Base-by-base conservation (phyloP, 306 rosid genomes). In the Pyrus bretschneideri region DNA sequence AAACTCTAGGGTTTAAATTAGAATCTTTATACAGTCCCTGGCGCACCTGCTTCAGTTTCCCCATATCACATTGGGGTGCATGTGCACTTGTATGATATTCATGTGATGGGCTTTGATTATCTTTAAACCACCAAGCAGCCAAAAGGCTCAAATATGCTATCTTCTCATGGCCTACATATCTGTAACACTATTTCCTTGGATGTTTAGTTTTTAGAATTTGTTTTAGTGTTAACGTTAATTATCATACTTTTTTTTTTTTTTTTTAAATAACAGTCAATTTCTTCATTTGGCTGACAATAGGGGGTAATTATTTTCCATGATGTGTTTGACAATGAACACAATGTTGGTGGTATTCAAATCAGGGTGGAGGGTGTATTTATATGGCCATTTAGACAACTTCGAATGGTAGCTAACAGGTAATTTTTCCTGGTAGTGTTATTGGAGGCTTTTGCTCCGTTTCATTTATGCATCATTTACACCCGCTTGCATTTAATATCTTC, bases 341-440 rank as follows among this genome's bases (percentile, higher is more conserved):
- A 89, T 83, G 89, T 86, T 75, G 93, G 93, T 9, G 97, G 97
- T 70, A 91, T 93, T 80, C 97, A 92, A 85, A 87, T 95, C 85
- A 95, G 86, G 84, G 90, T 95, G 73, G 99, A 95, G 88, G 99
- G 99, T 87, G 99, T 95, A 85, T 95, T 92, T 86, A 89, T 95
- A 85, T 95, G 99, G 99, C 99, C 99, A 25, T 95, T 92, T 82
- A 86, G 97, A 79, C 99, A 95, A 84, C 97, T 95, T 83, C 97
- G 99, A 68, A 83, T 95, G 95, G 92, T 95, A 49, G 99, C 97
- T 71, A 89, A 81, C 87, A 91, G 99, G 99, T 95, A 74, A 80
- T 59, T 76, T 49, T 22, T 51, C 60, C 9, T 64, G 31, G 31
- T 35, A 30, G 69, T 51, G 29, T 14, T 65, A 46, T 79, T 67